Evolutionary conservation across 2,329 filamentous ascomycete genomes (phyloP).

Genomic region (Peltaster fructicola): DNA sequence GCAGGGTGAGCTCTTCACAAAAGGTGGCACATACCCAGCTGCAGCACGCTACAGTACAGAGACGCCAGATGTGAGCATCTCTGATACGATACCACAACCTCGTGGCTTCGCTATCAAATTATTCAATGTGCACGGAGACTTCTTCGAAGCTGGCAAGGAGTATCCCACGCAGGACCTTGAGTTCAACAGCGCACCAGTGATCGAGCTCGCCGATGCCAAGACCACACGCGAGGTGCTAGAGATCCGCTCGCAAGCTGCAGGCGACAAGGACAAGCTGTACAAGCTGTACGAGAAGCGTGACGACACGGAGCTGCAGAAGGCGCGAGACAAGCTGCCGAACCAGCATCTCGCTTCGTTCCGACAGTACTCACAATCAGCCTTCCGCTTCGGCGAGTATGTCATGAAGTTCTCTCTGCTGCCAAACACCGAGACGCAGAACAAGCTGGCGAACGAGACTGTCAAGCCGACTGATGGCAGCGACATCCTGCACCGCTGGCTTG

Average conservation of each 20-base stretch:
- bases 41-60: constrained; percentile 19
- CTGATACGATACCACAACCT: constrained; percentile 9
- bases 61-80: constrained; percentile 7
- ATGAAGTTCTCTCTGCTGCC: constrained; percentile 17
- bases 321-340: constrained; percentile 16
- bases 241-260: constrained; percentile 15
- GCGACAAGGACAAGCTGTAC: constrained; percentile 9
- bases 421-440: constrained; percentile 6
- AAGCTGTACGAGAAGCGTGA: constrained; percentile 14
- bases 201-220: constrained; percentile 17
- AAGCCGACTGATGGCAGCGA: constrained; percentile 11
- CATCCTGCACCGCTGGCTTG: constrained; percentile 15
- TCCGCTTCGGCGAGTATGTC: constrained; percentile 16
- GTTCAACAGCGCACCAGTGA: constrained; percentile 18
- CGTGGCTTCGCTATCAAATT: constrained; percentile 10
- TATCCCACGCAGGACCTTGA: constrained; percentile 15
- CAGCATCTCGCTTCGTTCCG: constrained; percentile 21
- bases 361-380: constrained; percentile 17
- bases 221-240: constrained; percentile 18
- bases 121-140: constrained; percentile 8
- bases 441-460: constrained; percentile 7
- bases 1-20: constrained; percentile 7
- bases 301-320: constrained; percentile 15
- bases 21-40: constrained; percentile 16
- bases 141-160: constrained; percentile 5